Evolutionary conservation across 257 asterid genomes (phyloP), one percentile per base, ranked within the genome.

Genomic region (Fraxinus americana): DNA sequence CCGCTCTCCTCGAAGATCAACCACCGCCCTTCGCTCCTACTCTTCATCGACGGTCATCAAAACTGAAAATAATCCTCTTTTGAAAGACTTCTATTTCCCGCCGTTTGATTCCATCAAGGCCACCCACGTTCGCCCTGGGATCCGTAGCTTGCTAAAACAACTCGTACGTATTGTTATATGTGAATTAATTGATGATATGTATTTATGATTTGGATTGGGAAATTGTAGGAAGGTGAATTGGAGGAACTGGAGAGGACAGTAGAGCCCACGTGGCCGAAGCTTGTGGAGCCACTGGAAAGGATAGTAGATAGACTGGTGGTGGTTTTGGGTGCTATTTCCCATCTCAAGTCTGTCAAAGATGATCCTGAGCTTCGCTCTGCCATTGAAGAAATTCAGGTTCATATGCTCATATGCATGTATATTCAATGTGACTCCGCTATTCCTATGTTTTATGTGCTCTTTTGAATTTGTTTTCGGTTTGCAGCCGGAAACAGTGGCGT

Each of bases 31-130:
- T 50, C 88, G 92, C 77, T 89, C 96, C 11, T 81, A 87, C 88
- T 65, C 87, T 66, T 77, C 82, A 45, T 73, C 90, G 1, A 71
- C 63, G 81, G 75, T 70, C 17, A 73, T 77, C 34, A 59, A 57
- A 50, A 81, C 43, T 54, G 88, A 69, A 2, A 70, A 52, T 7
- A 94, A 93, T 84, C 99, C 99, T 54, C 85, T 95, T 9, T 81
- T 93, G 72, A 88, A 77, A 68, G 97, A 89, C 30, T 95, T 95
- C 65, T 84, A 88, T 83, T 95, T 95, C 84, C 99, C 99, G 35
- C 99, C 98, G 2, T 95, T 88, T 82, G 94, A 95, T 83, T 41
- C 74, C 12, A 93, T 87, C 77, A 77, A 85, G 29, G 81, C 91
- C 32, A 57, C 67, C 2, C 89, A 87, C 80, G 89, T 87, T 45